Conservation (phyloP, 148 eudicot genomes). For the Chenopodium formosanum region DNA sequence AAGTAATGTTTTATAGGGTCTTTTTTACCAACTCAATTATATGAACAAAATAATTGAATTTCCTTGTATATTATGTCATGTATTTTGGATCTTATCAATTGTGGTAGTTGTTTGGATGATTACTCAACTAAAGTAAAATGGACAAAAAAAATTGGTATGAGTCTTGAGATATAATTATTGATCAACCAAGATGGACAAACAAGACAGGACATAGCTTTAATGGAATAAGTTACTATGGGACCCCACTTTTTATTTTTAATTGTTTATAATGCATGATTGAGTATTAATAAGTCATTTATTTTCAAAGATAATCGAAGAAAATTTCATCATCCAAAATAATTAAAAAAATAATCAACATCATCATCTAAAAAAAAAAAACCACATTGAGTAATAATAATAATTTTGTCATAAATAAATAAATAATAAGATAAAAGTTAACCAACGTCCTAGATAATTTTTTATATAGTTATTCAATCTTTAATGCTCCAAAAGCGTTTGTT, state of each 20-base stretch:
- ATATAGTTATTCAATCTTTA: no score
- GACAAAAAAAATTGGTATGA: constrained; percentile 24
- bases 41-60: constrained; percentile 7
- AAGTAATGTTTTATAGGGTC: not conserved
- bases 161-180: constrained; percentile 27
- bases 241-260: not conserved
- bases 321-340: not conserved
- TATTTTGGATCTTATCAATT: constrained; percentile 23
- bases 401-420: not conserved
- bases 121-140: constrained; percentile 31
- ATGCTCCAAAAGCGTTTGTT: no score
- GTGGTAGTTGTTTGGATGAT: constrained; percentile 35
- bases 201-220: constrained; percentile 32
- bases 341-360: constrained; percentile 14
- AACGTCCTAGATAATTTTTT: no score
- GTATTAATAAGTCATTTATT: not conserved
- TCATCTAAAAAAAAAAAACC: no score
- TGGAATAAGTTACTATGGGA: constrained; percentile 23
- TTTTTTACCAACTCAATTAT: not conserved
- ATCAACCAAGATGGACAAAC: constrained; percentile 41
- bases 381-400: not conserved
- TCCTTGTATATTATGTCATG: constrained; percentile 21
- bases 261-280: constrained; percentile 27
- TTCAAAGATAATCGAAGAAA: not conserved
- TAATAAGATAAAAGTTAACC: not conserved